A percentile compares a stretch with the other conserved stretches of the same genome.
Evolutionary conservation across 192 early-diverging fungal genomes (phyloP).

Genomic region (Diversispora eburnea): DNA sequence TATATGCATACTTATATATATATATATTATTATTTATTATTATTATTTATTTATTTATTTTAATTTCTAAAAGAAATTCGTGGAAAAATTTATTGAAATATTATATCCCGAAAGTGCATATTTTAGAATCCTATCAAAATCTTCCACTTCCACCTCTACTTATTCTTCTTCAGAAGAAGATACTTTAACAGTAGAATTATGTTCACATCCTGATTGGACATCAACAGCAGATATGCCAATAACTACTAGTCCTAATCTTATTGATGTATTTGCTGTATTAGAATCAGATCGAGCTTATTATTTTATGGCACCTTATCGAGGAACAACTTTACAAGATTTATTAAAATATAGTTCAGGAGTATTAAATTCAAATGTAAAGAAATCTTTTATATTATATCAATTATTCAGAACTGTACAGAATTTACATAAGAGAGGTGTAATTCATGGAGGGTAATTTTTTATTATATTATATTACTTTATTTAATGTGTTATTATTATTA

Average conservation of each 20-base stretch:
- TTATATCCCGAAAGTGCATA: conserved; percentile 31
- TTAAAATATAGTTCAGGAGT: conserved; percentile 58
- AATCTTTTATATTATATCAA: conserved; percentile 61
- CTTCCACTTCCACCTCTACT: background rate
- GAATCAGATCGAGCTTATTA: conserved; percentile 52
- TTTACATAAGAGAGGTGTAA: conserved; percentile 52
- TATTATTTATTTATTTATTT: background rate
- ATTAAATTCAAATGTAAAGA: conserved; percentile 55
- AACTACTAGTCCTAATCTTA: conserved; percentile 34
- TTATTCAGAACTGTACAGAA: conserved; percentile 46
- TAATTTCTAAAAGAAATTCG: conserved; percentile 14
- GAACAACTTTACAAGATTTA: conserved; percentile 53
- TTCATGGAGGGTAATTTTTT: conserved; percentile 49
- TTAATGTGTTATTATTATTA: background rate
- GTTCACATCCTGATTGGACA: background rate
- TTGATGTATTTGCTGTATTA: conserved; percentile 47
- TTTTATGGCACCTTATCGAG: conserved; percentile 49
- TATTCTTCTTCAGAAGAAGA: conserved; percentile 19
- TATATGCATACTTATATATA: background rate
- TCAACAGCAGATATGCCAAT: background rate
- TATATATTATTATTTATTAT: background rate
- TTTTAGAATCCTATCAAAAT: conserved; percentile 7
- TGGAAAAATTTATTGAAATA: conserved; percentile 25
- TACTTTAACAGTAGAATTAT: conserved; percentile 24
- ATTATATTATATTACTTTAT: background rate